Conservation (phyloP, 139 green algal species). For the Chlamydomonas incerta region DNA sequence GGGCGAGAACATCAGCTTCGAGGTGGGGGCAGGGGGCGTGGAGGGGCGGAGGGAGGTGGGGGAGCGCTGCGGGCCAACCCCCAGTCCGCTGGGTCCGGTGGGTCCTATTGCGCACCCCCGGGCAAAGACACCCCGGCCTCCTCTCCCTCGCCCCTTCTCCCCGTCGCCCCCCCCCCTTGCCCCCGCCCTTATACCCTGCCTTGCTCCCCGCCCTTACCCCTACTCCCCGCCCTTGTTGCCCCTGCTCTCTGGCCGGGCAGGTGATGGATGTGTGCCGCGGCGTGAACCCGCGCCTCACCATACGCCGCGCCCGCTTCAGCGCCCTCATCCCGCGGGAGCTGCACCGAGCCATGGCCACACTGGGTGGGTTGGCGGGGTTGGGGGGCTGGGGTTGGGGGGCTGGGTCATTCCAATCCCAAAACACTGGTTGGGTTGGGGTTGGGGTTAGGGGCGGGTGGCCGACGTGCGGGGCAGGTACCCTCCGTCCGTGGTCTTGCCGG, state of each 20-base stretch:
- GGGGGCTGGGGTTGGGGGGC: too few relatives aligned
- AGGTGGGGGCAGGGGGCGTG: conserved; percentile 70
- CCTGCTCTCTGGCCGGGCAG: conserved; percentile 54
- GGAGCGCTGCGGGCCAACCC: too few relatives aligned
- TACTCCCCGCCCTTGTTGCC: neutral
- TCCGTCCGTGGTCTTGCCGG: too few relatives aligned
- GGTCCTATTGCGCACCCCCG: too few relatives aligned
- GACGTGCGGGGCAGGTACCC: too few relatives aligned
- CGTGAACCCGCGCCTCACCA: conserved; percentile 75
- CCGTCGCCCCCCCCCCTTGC: neutral
- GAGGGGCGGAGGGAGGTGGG: neutral
- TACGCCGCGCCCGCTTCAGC: conserved; percentile 92
- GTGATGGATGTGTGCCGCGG: conserved; percentile 84
- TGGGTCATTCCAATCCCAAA: too few relatives aligned
- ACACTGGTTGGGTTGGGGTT: too few relatives aligned
- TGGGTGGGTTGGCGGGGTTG: neutral
- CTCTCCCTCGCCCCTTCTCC: neutral
- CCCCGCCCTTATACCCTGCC: neutral
- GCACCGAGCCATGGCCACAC: conserved; percentile 49
- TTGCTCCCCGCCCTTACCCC: neutral
- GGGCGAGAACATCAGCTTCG: conserved; percentile 98
- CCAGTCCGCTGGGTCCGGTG: too few relatives aligned
- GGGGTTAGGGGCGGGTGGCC: too few relatives aligned
- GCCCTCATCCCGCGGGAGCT: conserved; percentile 67
- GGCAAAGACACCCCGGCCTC: neutral